These are phyloP conservation scores for Vaccinium corymbosum DNA, from an alignment of 148 eudicot genomes.

Conservation along the genomic window DNA sequence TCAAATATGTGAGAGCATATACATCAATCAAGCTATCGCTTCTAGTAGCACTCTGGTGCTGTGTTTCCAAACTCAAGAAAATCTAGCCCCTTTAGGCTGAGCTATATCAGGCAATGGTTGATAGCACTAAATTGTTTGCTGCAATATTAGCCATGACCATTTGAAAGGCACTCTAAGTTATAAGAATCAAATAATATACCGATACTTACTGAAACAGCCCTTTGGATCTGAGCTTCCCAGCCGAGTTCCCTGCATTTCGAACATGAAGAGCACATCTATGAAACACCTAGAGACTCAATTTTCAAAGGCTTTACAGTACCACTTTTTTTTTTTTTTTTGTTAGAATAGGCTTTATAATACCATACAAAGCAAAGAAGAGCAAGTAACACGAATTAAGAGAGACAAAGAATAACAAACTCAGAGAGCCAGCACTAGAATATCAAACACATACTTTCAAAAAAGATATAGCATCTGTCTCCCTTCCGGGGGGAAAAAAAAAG, in stretches of 20 bases:
- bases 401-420: not conserved
- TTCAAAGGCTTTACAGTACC: not conserved
- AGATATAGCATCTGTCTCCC: not conserved
- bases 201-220: constrained; percentile 90
- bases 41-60: not conserved
- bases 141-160: not conserved
- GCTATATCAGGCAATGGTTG: not conserved
- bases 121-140: not conserved
- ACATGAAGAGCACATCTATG: not conserved
- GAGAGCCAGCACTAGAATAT: not conserved
- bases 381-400: constrained; percentile 4
- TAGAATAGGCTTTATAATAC: not conserved
- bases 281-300: not conserved
- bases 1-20: not conserved
- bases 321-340: too few relatives aligned
- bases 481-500: not conserved
- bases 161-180: not conserved
- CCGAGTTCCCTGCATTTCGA: constrained; percentile 79
- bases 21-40: not conserved
- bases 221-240: constrained; percentile 99
- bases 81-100: constrained; percentile 3
- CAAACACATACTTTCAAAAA: not conserved
- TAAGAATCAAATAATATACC: not conserved
- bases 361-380: not conserved
- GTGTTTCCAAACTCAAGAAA: constrained; percentile 2